Evolutionary conservation across 2,329 filamentous ascomycete genomes (phyloP).

Genomic region (Celoporthe dispersa): DNA sequence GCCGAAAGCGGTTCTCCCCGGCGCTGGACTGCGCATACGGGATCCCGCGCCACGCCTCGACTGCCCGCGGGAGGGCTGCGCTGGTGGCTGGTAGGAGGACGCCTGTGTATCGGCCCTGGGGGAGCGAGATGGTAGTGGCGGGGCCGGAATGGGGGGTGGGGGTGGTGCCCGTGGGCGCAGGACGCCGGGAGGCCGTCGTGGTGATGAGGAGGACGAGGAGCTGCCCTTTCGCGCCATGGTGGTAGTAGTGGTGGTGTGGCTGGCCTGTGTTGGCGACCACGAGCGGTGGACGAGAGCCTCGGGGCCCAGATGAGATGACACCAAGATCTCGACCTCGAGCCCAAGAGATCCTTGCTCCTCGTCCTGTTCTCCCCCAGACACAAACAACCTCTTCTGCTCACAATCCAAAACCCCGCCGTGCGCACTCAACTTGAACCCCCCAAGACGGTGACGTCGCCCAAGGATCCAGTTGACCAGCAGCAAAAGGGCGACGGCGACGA

Average conservation of each 20-base stretch:
- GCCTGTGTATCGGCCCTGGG: constrained; percentile 48
- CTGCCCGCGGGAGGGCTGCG: constrained; percentile 41
- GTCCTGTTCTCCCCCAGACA: background rate
- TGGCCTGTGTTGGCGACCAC: background rate
- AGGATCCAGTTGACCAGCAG: background rate
- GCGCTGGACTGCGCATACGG: constrained; percentile 51
- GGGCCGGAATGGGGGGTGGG: constrained; percentile 22
- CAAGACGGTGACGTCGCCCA: background rate
- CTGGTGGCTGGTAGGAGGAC: constrained; percentile 38
- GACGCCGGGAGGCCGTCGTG: constrained; percentile 6
- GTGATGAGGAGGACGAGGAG: background rate
- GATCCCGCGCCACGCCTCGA: constrained; percentile 55
- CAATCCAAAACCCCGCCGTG: background rate
- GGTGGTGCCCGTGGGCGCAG: constrained; percentile 19
- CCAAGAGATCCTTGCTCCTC: background rate
- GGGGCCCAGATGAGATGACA: background rate
- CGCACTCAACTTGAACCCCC: background rate
- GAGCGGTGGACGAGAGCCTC: background rate
- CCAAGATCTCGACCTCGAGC: background rate
- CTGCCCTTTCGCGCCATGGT: constrained; percentile 14
- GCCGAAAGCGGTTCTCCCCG: constrained; percentile 51
- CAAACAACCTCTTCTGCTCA: background rate
- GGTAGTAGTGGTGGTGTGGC: background rate
- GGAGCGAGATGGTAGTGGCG: constrained; percentile 38
- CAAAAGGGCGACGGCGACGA: background rate